A percentile compares a stretch with the other conserved stretches of the same genome.
These are phyloP conservation scores for Russula olivacea DNA, from an alignment of 768 basidiomycete species.

Conservation along the genomic window DNA sequence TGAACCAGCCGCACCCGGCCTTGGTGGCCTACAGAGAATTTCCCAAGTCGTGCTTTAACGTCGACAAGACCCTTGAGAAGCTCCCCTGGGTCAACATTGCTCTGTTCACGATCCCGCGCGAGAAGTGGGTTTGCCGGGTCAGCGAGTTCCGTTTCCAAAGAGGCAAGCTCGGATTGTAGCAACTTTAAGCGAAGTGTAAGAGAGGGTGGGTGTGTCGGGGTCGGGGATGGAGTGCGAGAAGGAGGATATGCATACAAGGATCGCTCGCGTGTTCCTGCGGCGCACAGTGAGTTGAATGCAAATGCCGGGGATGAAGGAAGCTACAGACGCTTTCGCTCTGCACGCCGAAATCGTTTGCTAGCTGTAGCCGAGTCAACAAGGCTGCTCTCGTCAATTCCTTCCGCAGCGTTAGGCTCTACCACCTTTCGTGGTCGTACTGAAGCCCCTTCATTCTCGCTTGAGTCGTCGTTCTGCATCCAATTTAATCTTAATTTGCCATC, in stretches of 20 bases:
- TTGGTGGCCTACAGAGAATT: constrained; percentile 58
- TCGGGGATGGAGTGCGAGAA: constrained; percentile 49
- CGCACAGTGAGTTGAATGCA: constrained; percentile 35
- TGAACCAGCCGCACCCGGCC: constrained; percentile 60
- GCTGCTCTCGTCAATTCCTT: constrained; percentile 65
- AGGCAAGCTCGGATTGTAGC: constrained; percentile 70
- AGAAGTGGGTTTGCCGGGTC: constrained; percentile 72
- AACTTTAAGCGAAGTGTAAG: constrained; percentile 40
- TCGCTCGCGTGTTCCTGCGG: constrained; percentile 35
- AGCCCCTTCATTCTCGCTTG: constrained; percentile 58
- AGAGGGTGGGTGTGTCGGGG: constrained; percentile 33
- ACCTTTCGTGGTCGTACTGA: constrained; percentile 39
- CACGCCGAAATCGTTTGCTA: constrained; percentile 60
- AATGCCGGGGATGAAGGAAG: not conserved
- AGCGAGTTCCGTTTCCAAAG: constrained; percentile 77
- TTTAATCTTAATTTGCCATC: not conserved
- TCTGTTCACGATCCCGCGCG: constrained; percentile 51
- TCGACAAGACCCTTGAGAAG: constrained; percentile 74
- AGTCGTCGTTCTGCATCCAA: constrained; percentile 45
- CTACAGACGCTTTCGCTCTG: constrained; percentile 51
- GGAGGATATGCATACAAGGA: constrained; percentile 66
- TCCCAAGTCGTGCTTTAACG: constrained; percentile 61
- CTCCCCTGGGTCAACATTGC: constrained; percentile 64
- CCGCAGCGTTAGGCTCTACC: constrained; percentile 39
- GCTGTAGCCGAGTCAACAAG: constrained; percentile 65